Evolutionary conservation across 1,284 basidiomycete species (phyloP), one percentile per base, ranked within the genome.

Genomic region (Marasmius oreades): DNA sequence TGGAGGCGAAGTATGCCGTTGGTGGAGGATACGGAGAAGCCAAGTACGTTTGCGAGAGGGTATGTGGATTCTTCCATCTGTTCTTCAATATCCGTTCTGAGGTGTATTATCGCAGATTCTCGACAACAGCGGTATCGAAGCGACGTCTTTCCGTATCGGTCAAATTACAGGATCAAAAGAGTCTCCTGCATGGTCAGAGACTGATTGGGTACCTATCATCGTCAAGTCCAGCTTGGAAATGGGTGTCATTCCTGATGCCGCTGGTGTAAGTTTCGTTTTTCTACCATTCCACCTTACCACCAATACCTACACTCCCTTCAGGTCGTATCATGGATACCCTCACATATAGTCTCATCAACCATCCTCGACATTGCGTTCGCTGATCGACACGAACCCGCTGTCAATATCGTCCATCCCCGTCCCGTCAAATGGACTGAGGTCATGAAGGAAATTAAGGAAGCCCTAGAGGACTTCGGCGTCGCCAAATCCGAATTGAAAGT

Each of bases 361-460:
- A 64, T 67, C 36, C 47, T 66, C 7, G 63, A 66, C 23, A 54
- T 68, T n/a, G 61, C 62, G 0, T 66, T 71, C 18, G 39, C 16
- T 7, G 20, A 11, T 16, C 43, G 31, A 14, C 59, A 64, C 5
- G 56, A 59, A 2, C 24, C 59, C 1, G 61, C 59, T 0, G 50
- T 67, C 10, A 70, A 70, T 46, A 12, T 72, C 34, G 64, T 71
- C 16, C 68, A 70, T 52, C 67, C 69, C 0, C 60, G 60, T 5
- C 63, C 65, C 1, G 48, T 62, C 6, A 20, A 55, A 50, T 70
- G 66, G 67, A 58, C 33, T 2, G 52, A 55, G 1, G 20, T 70
- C 22, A 64, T 71, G 37, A 50, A 55, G n/a, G 39, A 57, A 10
- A 58, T 70, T 20, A 48, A 57, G 7, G 59, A 60, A 6, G 57